These are phyloP conservation scores for Chenopodium album DNA, from an alignment of 148 eudicot genomes.

Conservation along the genomic window DNA sequence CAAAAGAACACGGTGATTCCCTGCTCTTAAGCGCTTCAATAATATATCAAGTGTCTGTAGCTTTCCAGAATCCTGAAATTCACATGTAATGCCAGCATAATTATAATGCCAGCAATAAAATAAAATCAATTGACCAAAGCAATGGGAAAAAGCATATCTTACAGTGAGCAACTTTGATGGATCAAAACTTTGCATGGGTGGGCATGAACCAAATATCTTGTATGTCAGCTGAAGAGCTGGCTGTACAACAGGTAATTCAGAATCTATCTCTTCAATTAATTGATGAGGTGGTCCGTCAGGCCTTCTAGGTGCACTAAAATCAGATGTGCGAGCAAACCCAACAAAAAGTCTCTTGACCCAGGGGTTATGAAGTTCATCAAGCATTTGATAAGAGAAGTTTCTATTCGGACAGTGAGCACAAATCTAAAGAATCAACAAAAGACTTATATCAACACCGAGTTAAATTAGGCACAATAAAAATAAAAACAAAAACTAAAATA, in stretches of 20 bases:
- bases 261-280: conserved; percentile 86
- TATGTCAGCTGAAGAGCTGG: conserved; percentile 88
- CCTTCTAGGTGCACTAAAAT: conserved; percentile 79
- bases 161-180: conserved; percentile 96
- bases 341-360: conserved; percentile 86
- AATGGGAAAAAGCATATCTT: conserved; percentile 24
- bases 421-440: conserved; percentile 47
- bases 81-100: conserved; percentile 23
- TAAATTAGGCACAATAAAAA: conserved; percentile 12
- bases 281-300: conserved; percentile 65
- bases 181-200: conserved; percentile 95
- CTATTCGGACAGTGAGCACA: conserved; percentile 77
- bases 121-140: background rate
- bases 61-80: conserved; percentile 89
- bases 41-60: conserved; percentile 95
- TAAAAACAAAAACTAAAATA: too few relatives aligned
- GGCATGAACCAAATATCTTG: conserved; percentile 85
- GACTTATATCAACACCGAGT: conserved; percentile 5
- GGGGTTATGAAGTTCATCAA: conserved; percentile 80
- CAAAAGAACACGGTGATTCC: conserved; percentile 88
- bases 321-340: conserved; percentile 96
- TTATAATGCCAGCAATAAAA: conserved; percentile 3
- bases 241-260: conserved; percentile 67
- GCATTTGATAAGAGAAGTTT: conserved; percentile 73
- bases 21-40: conserved; percentile 90